These are phyloP conservation scores for Cladophialophora carrionii DNA, from an alignment of 2,329 filamentous ascomycete species.

Conservation along the genomic window DNA sequence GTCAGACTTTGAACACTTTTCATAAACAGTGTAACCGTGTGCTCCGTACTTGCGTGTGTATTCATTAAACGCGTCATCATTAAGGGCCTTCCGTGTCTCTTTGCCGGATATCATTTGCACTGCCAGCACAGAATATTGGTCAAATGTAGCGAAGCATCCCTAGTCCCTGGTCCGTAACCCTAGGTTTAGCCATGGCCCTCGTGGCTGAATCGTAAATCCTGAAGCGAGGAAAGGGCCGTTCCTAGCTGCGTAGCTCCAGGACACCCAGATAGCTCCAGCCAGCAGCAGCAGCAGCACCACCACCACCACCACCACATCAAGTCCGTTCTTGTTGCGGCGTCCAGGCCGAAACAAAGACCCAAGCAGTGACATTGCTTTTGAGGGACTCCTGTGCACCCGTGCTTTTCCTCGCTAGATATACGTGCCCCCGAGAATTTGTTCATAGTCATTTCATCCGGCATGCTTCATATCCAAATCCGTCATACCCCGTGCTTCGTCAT, in stretches of 20 bases:
- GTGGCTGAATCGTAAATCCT: too few relatives aligned
- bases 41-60: too few relatives aligned
- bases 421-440: background rate
- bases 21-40: too few relatives aligned
- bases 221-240: background rate
- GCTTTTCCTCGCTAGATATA: background rate
- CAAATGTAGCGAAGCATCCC: too few relatives aligned
- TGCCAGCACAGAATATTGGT: too few relatives aligned
- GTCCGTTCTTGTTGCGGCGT: background rate
- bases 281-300: background rate
- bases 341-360: background rate
- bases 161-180: too few relatives aligned
- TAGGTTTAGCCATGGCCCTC: too few relatives aligned
- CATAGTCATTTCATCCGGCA: background rate
- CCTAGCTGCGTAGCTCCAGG: background rate
- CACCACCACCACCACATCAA: background rate
- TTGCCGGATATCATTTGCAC: too few relatives aligned
- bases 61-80: too few relatives aligned
- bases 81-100: too few relatives aligned
- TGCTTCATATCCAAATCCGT: background rate
- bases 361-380: background rate
- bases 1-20: too few relatives aligned
- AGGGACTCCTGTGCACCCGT: background rate
- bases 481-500: background rate
- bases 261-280: background rate